A percentile compares a stretch with the other conserved stretches of the same genome.
phyloP scores from a whole-genome alignment of 164 flowering plant species.

The Magnolia sinica region DNA sequence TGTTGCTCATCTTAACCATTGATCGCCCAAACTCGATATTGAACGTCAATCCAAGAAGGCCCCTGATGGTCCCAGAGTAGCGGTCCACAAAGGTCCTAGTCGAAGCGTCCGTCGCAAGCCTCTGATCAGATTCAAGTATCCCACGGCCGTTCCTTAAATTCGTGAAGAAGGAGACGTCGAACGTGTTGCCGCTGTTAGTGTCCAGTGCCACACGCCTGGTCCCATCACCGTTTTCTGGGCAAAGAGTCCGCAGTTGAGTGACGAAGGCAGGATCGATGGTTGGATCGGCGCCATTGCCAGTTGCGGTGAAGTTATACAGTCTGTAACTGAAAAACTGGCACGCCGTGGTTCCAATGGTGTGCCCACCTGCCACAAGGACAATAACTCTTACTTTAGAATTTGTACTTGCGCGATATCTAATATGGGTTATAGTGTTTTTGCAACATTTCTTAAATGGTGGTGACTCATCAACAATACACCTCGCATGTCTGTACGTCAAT shows the following conservation, averaged over 20 bases:
- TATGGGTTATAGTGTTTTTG: no score
- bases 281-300: slow-evolving; percentile 41
- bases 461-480: no score
- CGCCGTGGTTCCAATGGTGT: slow-evolving; percentile 62
- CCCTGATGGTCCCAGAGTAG: slow-evolving; percentile 30
- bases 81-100: slow-evolving; percentile 34
- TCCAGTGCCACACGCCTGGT: slow-evolving; percentile 42
- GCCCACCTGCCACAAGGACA: slow-evolving; percentile 35
- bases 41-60: slow-evolving; percentile 31
- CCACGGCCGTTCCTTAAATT: slow-evolving; percentile 45
- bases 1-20: slow-evolving; percentile 56
- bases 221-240: slow-evolving; percentile 43
- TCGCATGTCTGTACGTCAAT: no score
- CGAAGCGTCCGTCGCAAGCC: slow-evolving; percentile 39
- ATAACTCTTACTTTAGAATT: no score
- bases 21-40: slow-evolving; percentile 38
- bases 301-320: slow-evolving; percentile 43
- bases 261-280: slow-evolving; percentile 41
- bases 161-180: slow-evolving; percentile 36
- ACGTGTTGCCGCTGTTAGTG: slow-evolving; percentile 33
- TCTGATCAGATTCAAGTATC: slow-evolving; percentile 56
- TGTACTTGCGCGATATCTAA: no score
- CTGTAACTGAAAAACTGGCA: slow-evolving; percentile 54
- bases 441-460: no score
- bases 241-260: slow-evolving; percentile 36